These are phyloP conservation scores for Leccinum barrowsii DNA, from an alignment of 768 basidiomycete species.

Conservation along the genomic window DNA sequence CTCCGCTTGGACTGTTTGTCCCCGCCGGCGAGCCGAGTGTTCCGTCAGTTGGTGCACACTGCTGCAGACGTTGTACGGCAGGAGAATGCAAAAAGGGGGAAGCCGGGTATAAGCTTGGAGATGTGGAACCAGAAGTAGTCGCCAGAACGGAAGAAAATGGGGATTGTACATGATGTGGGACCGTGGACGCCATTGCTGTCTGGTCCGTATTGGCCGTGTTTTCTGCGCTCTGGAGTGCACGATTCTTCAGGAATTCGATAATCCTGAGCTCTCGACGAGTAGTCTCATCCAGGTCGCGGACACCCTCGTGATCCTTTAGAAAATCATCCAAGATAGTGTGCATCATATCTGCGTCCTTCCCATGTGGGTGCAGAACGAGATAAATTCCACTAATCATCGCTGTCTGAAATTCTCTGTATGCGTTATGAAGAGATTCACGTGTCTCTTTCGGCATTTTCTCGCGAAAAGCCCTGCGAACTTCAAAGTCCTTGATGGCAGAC, in stretches of 20 bases:
- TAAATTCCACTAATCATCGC: slow-evolving; percentile 90
- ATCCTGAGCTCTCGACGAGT: slow-evolving; percentile 80
- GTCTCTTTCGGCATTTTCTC: slow-evolving; percentile 59
- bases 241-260: slow-evolving; percentile 75
- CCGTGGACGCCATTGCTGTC: slow-evolving; percentile 2
- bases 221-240: slow-evolving; percentile 53
- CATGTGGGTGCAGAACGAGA: slow-evolving; percentile 73
- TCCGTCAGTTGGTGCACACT: slow-evolving; percentile 39
- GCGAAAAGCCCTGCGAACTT: slow-evolving; percentile 69
- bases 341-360: slow-evolving; percentile 66
- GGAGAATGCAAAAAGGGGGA: slow-evolving; percentile 40
- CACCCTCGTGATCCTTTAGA: slow-evolving; percentile 51
- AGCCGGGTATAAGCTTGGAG: slow-evolving; percentile 22
- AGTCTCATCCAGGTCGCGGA: slow-evolving; percentile 74
- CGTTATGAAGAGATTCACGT: slow-evolving; percentile 70
- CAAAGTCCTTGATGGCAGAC: slow-evolving; percentile 83
- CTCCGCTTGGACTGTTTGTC: slow-evolving; percentile 66
- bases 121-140: slow-evolving; percentile 16
- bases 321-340: slow-evolving; percentile 77
- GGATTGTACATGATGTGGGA: slow-evolving; percentile 16
- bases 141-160: slow-evolving; percentile 24
- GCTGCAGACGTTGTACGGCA: slow-evolving; percentile 60
- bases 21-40: slow-evolving; percentile 56
- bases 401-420: slow-evolving; percentile 84
- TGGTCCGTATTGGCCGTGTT: slow-evolving; percentile 21